Evolutionary conservation across 192 early-diverging fungal species (phyloP), one percentile per base, ranked within the genome.

Genomic region (Rhizoclosmatium sp.): DNA sequence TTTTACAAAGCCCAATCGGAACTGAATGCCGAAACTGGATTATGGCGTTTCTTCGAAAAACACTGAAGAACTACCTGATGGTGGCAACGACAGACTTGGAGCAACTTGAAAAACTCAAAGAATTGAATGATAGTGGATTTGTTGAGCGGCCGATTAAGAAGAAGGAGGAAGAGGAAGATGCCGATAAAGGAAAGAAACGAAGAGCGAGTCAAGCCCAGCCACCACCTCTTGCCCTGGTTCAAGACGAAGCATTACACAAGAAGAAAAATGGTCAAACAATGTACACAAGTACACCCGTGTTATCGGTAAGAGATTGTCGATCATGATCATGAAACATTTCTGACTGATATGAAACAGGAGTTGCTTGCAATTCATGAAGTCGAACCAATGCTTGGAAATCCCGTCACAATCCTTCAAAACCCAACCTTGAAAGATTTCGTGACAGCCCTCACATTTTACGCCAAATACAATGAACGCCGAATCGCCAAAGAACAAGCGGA

Each of bases 341-440:
- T 54, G 9, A 12, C 51, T 54, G 5, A 16, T 54, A 54, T 54
- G 51, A 54, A 54, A 41, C 45, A 44, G 51, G 47, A 31, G 14
- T 31, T 68, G 14, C 66, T 41, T 68, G 45, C n/a, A 41, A 41
- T 68, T 23, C 4, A 48, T 44, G 39, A n/a, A 44, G 47, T 62
- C 16, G 60, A 54, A 16, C 51, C 59, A 21, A 21, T 75, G 5
- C 19, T 23, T 7, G 10, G 78, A 14, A 79, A 80, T 59, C 68
- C 81, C 3, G 40, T 85, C 61, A 75, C 56, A 3, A 83, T 80
- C 23, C 78, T 89, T 23, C 82, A 87, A 79, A 82, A 85, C 58
- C 85, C 85, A 10, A 51, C 41, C 45, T 23, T 76, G 5, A 45
- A 44, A 23, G 87, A 89, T 65, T 86, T 81, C 64, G 58, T 85